Evolutionary conservation across 495 filamentous ascomycete species (phyloP).

Genomic region (Penicillium longicatenatum): DNA sequence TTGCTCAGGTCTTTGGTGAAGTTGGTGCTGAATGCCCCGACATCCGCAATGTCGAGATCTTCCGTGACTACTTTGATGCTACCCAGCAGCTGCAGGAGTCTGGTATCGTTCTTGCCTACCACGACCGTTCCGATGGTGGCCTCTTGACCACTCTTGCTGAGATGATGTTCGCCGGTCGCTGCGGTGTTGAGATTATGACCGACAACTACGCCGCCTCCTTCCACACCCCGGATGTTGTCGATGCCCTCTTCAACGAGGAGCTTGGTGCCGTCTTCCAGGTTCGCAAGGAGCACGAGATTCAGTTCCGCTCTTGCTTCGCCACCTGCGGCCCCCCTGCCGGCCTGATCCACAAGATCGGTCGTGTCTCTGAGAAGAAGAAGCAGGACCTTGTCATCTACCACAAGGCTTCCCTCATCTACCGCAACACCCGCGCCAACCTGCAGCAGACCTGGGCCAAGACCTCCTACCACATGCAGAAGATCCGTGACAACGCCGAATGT

Average conservation of each 20-base stretch:
- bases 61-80: conserved; percentile 93
- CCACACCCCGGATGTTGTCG: conserved; percentile 63
- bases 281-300: conserved; percentile 74
- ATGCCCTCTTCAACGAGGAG: conserved; percentile 91
- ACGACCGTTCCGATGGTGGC: conserved; percentile 92
- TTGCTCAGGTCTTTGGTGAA: conserved; percentile 89
- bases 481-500: conserved; percentile 85
- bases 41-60: conserved; percentile 74
- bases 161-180: conserved; percentile 98
- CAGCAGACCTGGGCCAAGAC: conserved; percentile 89
- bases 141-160: conserved; percentile 89
- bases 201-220: conserved; percentile 63
- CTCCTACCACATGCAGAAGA: conserved; percentile 86
- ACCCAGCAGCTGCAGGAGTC: conserved; percentile 82
- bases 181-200: conserved; percentile 82
- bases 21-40: conserved; percentile 84
- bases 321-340: conserved; percentile 84
- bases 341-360: conserved; percentile 79
- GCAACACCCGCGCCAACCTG: conserved; percentile 67
- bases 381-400: conserved; percentile 78
- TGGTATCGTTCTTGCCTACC: conserved; percentile 89
- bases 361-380: conserved; percentile 67
- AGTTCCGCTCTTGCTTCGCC: conserved; percentile 88
- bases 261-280: conserved; percentile 98
- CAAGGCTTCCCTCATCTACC: conserved; percentile 65